phyloP scores from a whole-genome alignment of 75 land plant genomes.

The Adiantum capillusveneris region DNA sequence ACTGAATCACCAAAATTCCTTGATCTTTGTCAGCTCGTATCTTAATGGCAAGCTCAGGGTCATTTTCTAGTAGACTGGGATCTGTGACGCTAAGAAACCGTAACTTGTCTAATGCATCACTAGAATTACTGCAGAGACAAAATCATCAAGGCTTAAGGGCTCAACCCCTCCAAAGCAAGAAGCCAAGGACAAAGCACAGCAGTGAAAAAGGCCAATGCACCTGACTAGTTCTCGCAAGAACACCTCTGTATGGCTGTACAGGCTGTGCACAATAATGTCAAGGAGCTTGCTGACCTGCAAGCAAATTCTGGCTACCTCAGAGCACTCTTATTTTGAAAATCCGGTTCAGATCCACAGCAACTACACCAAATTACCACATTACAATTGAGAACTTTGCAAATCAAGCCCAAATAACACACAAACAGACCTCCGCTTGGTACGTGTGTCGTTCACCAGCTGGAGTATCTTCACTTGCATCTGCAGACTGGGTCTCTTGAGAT shows the following conservation, averaged over 20 bases:
- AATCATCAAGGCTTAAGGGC: no score
- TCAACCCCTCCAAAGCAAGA: no score
- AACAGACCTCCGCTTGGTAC: constrained; percentile 70
- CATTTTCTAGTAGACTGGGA: constrained; percentile 56
- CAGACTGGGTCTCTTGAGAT: no score
- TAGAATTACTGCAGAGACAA: constrained; percentile 82
- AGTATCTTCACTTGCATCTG: not conserved
- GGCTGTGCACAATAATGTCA: constrained; percentile 31
- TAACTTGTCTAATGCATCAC: constrained; percentile 99
- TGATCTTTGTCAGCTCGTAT: constrained; percentile 78
- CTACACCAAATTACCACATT: not conserved
- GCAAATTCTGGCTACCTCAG: not conserved
- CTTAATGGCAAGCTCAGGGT: constrained; percentile 81
- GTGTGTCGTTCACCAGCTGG: constrained; percentile 48
- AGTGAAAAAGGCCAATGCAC: no score
- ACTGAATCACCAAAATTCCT: constrained; percentile 84
- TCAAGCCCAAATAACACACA: not conserved
- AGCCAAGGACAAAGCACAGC: not conserved
- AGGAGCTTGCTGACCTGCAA: constrained; percentile 31
- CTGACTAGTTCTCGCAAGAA: constrained; percentile 37
- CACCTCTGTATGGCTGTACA: constrained; percentile 38
- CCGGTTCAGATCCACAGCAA: not conserved
- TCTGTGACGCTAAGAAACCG: constrained; percentile 90
- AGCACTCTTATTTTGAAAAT: not conserved
- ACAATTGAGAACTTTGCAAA: not conserved